These are phyloP conservation scores for Flaveria linearis DNA, from an alignment of 129 eudicot genomes.

Conservation along the genomic window DNA sequence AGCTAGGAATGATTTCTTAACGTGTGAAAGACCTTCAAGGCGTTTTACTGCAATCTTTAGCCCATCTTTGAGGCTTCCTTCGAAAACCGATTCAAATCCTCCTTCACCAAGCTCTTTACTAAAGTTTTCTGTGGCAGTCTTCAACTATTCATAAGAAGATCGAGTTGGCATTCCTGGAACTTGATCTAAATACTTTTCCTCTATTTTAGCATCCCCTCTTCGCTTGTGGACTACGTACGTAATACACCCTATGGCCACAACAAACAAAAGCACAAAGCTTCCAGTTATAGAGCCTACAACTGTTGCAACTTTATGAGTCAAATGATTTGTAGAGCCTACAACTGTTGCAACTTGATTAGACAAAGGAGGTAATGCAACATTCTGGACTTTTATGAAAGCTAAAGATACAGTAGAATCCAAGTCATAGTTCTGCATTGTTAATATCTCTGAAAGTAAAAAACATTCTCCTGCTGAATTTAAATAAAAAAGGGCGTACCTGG, in stretches of 20 bases:
- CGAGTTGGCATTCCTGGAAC: constrained; percentile 1
- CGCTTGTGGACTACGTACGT: not conserved
- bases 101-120: not conserved
- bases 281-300: constrained; percentile 1
- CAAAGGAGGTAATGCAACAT: not conserved
- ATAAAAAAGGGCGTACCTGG: too few species aligned
- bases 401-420: not conserved
- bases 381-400: constrained; percentile 7
- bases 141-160: not conserved
- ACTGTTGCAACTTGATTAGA: not conserved
- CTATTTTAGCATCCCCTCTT: not conserved
- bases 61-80: not conserved
- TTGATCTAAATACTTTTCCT: not conserved
- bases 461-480: not conserved
- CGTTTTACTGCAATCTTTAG: constrained; percentile 3
- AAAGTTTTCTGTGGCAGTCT: not conserved
- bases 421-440: not conserved
- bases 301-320: not conserved
- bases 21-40: not conserved
- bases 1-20: not conserved
- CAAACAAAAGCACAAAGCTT: not conserved
- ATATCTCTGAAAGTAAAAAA: not conserved
- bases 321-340: not conserved
- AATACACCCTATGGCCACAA: not conserved
- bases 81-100: constrained; percentile 4